Evolutionary conservation across 2,329 filamentous ascomycete species (phyloP).

Genomic region (Aspergillus felis): DNA sequence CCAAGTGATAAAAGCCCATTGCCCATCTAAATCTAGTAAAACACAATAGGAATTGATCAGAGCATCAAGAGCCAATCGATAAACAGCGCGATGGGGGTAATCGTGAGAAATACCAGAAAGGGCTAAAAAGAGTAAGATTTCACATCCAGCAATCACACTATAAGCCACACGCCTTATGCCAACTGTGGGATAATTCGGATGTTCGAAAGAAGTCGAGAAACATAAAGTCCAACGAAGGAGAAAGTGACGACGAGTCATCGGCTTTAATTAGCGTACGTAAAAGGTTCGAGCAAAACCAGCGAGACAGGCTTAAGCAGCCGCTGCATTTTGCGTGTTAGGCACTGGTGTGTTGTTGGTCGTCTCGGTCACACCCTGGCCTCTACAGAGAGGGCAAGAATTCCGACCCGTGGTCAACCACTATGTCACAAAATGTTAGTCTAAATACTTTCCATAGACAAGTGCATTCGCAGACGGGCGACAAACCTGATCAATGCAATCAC

Average conservation of each 20-base stretch:
- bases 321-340: constrained; percentile 12
- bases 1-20: neutral
- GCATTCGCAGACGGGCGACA: constrained; percentile 21
- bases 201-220: constrained; percentile 1
- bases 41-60: neutral
- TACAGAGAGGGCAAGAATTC: constrained; percentile 37
- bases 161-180: constrained; percentile 31
- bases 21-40: constrained; percentile 1
- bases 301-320: constrained; percentile 11
- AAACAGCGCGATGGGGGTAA: neutral
- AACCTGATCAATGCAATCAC: constrained; percentile 67
- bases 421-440: constrained; percentile 25
- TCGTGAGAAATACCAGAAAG: constrained; percentile 5
- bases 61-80: neutral
- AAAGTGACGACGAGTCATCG: neutral
- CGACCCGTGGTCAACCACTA: constrained; percentile 62
- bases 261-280: neutral
- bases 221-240: neutral
- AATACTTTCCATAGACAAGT: constrained; percentile 1
- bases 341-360: constrained; percentile 18
- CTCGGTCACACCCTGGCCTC: constrained; percentile 42
- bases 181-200: constrained; percentile 13
- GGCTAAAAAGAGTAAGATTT: constrained; percentile 15
- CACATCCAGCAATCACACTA: constrained; percentile 15
- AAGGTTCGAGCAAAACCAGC: constrained; percentile 1